Evolutionary conservation across 148 eudicot genomes (phyloP), one percentile per base, ranked within the genome.

Genomic region (Dysphania ambrosioides): DNA sequence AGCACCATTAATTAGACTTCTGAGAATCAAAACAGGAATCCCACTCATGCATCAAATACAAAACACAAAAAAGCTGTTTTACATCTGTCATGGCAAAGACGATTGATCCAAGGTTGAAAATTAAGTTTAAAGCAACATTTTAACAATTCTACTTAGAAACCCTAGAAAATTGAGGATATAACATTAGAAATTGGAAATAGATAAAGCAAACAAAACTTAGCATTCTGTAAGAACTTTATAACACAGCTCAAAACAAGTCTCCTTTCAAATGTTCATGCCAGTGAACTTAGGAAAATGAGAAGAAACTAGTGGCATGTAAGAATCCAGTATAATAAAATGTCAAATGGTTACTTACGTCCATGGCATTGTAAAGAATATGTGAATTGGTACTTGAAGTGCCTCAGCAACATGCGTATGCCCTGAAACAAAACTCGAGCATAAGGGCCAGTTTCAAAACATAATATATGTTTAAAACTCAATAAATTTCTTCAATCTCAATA

Each of bases 401-500:
- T 94, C 98, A 27, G 98, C 96, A 72, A 94, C 98, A 83, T 94
- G 97, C 6, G 86, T 83, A 83, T 94, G 98, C 53, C 98, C 98
- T 94, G 83, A 77, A 81, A 71, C 75, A 77, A 59, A 63, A 42
- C 11, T 62, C 10, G 29, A 73, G 67, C 19, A 49, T 24, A 30
- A 61, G 56, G 62, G 5, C 60, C 65, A 19, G 9, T 49, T 19
- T 19, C 1, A 44, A 32, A 30, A 30, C 0, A 57, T 15, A 67
- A 23, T 27, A 68, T 32, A 67, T 15, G 53, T 68, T 53, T 40
- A 8, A 18, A 71, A 68, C 68, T 61, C 10, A n/a, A 23, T 15
- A n/a, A 38, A 38, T 31, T 9, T n/a, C 21, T 30, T 18, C 16
- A 40, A 30, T 42, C 2, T 16, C 5, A n/a, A 18, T 40, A 6